Base-by-base conservation (phyloP, 2,329 filamentous ascomycete genomes). In the Akanthomyces muscarius region DNA sequence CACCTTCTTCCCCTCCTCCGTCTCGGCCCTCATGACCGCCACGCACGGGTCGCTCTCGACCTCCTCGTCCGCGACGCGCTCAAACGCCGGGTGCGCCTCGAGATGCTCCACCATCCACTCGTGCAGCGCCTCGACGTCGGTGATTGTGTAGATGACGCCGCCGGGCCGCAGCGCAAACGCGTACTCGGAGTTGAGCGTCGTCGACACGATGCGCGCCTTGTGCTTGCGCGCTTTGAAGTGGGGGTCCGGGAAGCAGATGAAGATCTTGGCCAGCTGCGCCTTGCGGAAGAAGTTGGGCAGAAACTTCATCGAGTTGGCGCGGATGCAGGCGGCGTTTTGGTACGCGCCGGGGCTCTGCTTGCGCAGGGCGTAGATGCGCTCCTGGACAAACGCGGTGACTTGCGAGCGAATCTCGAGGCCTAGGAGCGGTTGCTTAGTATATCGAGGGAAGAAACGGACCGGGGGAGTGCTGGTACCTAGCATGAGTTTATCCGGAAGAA, bases 241-340 rank as follows among this genome's bases (percentile, higher is more conserved):
- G 64, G 95, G 95, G 72, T 99, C 95, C 0, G 95, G 95, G 73
- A 99, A 99, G 80, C 95, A 99, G 70, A 99, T 90, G 76, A 99
- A 99, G 72, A 98, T 91, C 73, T 96, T 96, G 66, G 83, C 85
- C 16, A 99, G 85, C 73, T 97, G 93, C 16, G 78, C 81, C 71
- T 88, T 90, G 61, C 78, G 80, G 81, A 99, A 98, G 81, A 97
- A 97, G 73, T 99, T 98, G 66, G 96, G 94, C n/a, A 99, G 81
- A 76, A 98, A 99, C 75, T 99, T 99, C 95, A 99, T 99, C 5
- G 92, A 91, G 79, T 99, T 99, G 68, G 91, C 91, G 66, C 95
- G 89, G 54, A 99, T 81, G 72, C 92, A 96, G 41, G 90, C 88
- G 61, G 94, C 89, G 74, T 99, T 99, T 72, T 96, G 89, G 75